A percentile compares a stretch with the other conserved stretches of the same genome.
Conservation (phyloP, 305 asterid genomes). For the Fraxinus paxiana region DNA sequence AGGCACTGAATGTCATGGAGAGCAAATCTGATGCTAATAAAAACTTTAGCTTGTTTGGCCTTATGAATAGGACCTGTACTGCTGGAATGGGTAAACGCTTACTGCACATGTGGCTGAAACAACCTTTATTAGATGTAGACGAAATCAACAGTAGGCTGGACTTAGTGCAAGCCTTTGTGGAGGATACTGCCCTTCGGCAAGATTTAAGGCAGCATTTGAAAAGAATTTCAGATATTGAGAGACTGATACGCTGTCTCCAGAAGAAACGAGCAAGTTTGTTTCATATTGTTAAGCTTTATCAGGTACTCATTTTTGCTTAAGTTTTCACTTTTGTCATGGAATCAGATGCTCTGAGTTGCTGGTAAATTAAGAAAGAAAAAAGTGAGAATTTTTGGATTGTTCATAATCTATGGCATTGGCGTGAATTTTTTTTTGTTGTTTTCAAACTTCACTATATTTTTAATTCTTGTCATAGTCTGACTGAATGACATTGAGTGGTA, state of each 20-base stretch:
- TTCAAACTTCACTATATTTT: neutral
- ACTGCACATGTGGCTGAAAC: constrained; percentile 90
- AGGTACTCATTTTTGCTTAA: constrained; percentile 45
- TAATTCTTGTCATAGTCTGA: neutral
- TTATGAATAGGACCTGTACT: constrained; percentile 89
- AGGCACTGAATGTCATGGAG: constrained; percentile 97
- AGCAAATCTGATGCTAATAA: constrained; percentile 95
- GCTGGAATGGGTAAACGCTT: constrained; percentile 97
- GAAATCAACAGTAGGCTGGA: constrained; percentile 82
- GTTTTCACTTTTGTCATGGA: constrained; percentile 7
- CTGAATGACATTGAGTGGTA: neutral
- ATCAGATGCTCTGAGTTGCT: neutral
- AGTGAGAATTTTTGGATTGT: neutral
- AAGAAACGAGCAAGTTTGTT: constrained; percentile 68
- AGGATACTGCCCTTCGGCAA: constrained; percentile 76
- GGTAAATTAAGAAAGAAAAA: neutral
- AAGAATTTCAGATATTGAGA: constrained; percentile 88
- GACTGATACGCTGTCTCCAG: constrained; percentile 67
- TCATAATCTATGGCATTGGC: constrained; percentile 5
- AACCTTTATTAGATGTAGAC: constrained; percentile 70
- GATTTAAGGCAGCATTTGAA: constrained; percentile 88
- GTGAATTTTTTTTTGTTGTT: neutral
- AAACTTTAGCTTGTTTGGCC: constrained; percentile 92
- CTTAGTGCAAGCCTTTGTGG: constrained; percentile 87
- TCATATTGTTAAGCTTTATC: constrained; percentile 94